These are phyloP conservation scores for Silybum marianum DNA, from an alignment of 129 eudicot genomes.

Conservation along the genomic window DNA sequence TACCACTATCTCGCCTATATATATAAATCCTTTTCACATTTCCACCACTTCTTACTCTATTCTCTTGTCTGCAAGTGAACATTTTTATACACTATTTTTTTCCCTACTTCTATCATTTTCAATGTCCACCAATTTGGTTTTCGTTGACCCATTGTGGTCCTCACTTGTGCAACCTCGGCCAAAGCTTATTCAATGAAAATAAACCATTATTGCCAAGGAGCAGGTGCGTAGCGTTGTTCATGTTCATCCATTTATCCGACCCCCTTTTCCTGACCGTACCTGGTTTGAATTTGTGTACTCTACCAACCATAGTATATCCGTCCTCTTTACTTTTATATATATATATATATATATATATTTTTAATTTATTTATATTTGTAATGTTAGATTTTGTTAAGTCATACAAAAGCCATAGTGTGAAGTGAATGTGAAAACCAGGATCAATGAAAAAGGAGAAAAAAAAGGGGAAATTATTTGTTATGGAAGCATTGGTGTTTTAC, in stretches of 20 bases:
- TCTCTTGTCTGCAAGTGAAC: constrained; percentile 46
- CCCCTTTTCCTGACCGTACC: constrained; percentile 24
- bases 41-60: not conserved
- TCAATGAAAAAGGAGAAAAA: constrained; percentile 16
- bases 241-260: constrained; percentile 37
- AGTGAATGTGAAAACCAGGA: constrained; percentile 44
- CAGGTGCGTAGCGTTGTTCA: constrained; percentile 50
- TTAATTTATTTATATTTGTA: constrained; percentile 28
- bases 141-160: constrained; percentile 22
- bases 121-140: constrained; percentile 7
- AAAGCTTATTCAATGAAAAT: constrained; percentile 32
- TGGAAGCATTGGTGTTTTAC: constrained; percentile 14
- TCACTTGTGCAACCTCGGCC: constrained; percentile 62
- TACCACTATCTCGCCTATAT: not conserved
- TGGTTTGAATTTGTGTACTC: constrained; percentile 18
- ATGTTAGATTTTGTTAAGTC: constrained; percentile 26
- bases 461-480: constrained; percentile 29
- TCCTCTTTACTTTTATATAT: constrained; percentile 22
- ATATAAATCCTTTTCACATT: constrained; percentile 18
- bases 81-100: constrained; percentile 39
- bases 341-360: constrained; percentile 22
- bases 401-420: constrained; percentile 44
- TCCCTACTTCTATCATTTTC: not conserved
- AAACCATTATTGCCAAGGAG: constrained; percentile 27
- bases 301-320: not conserved